Conservation (phyloP, 2,329 filamentous ascomycete species). For the Myriangium duriaei region DNA sequence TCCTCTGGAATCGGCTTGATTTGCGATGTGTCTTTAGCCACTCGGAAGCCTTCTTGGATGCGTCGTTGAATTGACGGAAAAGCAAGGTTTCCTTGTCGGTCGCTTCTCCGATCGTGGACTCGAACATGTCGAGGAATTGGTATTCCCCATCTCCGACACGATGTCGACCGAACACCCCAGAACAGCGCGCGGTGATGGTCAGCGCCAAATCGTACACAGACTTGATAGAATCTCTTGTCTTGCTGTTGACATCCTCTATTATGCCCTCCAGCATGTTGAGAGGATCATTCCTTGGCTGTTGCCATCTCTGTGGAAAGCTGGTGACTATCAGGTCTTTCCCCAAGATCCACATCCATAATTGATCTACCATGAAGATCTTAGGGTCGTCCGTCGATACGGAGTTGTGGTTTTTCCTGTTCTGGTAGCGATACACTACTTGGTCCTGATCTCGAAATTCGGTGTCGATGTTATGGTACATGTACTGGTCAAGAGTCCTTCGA, state of each 20-base stretch:
- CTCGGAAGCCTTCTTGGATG: slow-evolving; percentile 43
- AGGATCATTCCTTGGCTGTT: slow-evolving; percentile 49
- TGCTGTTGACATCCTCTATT: slow-evolving; percentile 53
- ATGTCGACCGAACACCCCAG: slow-evolving; percentile 42
- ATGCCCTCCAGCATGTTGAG: slow-evolving; percentile 51
- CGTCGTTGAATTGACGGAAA: slow-evolving; percentile 47
- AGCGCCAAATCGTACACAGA: slow-evolving; percentile 52
- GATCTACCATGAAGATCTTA: slow-evolving; percentile 57
- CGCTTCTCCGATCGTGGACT: slow-evolving; percentile 45
- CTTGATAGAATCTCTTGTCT: slow-evolving; percentile 45
- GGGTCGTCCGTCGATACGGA: slow-evolving; percentile 26
- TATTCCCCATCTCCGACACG: slow-evolving; percentile 39
- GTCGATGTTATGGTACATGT: slow-evolving; percentile 52
- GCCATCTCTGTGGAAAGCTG: slow-evolving; percentile 46
- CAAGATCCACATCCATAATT: slow-evolving; percentile 54
- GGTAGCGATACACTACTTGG: slow-evolving; percentile 53
- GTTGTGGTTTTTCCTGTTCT: slow-evolving; percentile 24
- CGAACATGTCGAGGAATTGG: slow-evolving; percentile 57
- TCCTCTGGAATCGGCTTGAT: slow-evolving; percentile 16
- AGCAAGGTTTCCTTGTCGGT: slow-evolving; percentile 33
- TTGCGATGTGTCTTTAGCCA: slow-evolving; percentile 42
- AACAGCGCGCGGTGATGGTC: slow-evolving; percentile 48
- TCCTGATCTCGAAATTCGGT: slow-evolving; percentile 48
- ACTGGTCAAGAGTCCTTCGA: slow-evolving; percentile 52
- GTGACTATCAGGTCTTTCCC: slow-evolving; percentile 47